Evolutionary conservation across 2,329 filamentous ascomycete genomes (phyloP).

Genomic region (Escovopsis sp.): DNA sequence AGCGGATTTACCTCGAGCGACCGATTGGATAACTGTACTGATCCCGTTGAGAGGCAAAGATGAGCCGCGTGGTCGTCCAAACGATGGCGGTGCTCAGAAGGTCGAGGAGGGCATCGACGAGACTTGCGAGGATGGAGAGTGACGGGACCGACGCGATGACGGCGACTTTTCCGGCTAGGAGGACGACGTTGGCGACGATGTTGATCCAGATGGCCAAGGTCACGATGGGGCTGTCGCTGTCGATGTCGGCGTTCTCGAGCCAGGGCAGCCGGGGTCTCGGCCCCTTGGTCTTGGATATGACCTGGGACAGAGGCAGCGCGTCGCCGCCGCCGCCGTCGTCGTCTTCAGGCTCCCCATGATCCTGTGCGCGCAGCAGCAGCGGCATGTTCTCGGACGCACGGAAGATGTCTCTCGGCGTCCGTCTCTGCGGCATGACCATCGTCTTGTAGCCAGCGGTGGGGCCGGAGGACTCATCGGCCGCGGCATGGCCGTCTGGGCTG

Average conservation of each 20-base stretch:
- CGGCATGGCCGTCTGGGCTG: conserved; percentile 11
- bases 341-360: conserved; percentile 31
- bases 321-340: too few relatives aligned
- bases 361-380: conserved; percentile 39
- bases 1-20: conserved; percentile 41
- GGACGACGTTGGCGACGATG: conserved; percentile 57
- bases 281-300: conserved; percentile 7
- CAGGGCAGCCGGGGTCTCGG: conserved; percentile 48
- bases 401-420: conserved; percentile 78
- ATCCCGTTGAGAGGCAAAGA: conserved; percentile 48
- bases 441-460: conserved; percentile 3
- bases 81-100: conserved; percentile 72
- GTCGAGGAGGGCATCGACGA: conserved; percentile 68
- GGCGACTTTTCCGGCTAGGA: conserved; percentile 61
- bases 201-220: conserved; percentile 82
- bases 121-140: conserved; percentile 63
- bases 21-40: conserved; percentile 68
- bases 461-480: conserved; percentile 16
- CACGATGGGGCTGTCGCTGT: conserved; percentile 61
- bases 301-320: neutral
- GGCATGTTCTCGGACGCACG: conserved; percentile 56
- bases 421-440: conserved; percentile 39
- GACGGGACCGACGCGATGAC: conserved; percentile 67
- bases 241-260: conserved; percentile 55
- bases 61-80: conserved; percentile 61